Evolutionary conservation across 2,329 filamentous ascomycete genomes (phyloP).

Genomic region (Apiospora sp.): DNA sequence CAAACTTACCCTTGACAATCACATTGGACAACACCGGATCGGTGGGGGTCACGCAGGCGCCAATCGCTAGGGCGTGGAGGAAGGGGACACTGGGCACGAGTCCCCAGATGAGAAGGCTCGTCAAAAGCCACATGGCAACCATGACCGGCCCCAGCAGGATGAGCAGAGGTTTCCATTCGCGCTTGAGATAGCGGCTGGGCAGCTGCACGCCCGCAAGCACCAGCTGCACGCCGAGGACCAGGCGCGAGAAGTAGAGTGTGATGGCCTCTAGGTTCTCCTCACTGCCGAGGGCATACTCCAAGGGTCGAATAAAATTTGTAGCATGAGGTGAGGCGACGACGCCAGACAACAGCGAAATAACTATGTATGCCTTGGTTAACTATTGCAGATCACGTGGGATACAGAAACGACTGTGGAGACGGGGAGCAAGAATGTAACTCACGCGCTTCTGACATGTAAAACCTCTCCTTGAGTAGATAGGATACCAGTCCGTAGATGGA

Average conservation of each 20-base stretch:
- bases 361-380: conserved; percentile 55
- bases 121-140: conserved; percentile 85
- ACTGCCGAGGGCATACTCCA: conserved; percentile 73
- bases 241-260: conserved; percentile 83
- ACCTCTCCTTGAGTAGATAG: conserved; percentile 89
- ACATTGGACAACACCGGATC: conserved; percentile 88
- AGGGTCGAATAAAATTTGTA: conserved; percentile 76
- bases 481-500: conserved; percentile 73
- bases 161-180: conserved; percentile 78
- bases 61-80: conserved; percentile 80
- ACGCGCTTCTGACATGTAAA: conserved; percentile 91
- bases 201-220: conserved; percentile 89
- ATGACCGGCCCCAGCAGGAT: conserved; percentile 85
- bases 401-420: no score
- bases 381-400: no score
- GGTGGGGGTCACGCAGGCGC: conserved; percentile 89
- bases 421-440: conserved; percentile 43
- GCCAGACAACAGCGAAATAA: conserved; percentile 84
- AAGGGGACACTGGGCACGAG: conserved; percentile 76
- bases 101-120: conserved; percentile 80
- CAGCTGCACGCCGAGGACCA: conserved; percentile 90
- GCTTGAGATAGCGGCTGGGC: conserved; percentile 80
- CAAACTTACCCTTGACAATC: conserved; percentile 93
- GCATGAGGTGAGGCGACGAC: conserved; percentile 80
- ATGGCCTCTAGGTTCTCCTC: conserved; percentile 70